A percentile compares a stretch with the other conserved stretches of the same genome.
These are phyloP conservation scores for Penicillium riverlandense DNA, from an alignment of 495 filamentous ascomycete species.

Conservation along the genomic window DNA sequence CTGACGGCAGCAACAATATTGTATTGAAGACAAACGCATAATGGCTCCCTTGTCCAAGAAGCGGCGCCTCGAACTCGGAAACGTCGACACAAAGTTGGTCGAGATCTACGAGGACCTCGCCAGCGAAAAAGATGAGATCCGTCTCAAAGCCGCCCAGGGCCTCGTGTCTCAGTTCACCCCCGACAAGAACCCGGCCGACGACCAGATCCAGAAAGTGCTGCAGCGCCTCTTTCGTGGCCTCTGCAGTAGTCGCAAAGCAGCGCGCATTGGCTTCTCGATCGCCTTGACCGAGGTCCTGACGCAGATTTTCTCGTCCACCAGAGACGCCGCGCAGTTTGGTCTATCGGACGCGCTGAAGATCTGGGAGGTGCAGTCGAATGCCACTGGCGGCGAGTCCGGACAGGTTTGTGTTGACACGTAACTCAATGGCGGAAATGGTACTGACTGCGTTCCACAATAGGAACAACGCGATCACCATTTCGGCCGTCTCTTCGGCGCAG, in stretches of 20 bases:
- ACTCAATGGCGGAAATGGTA: neutral
- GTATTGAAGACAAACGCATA: neutral
- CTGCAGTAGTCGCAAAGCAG: slow-evolving; percentile 83
- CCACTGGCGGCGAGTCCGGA: slow-evolving; percentile 56
- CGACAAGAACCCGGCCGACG: slow-evolving; percentile 30
- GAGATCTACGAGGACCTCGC: slow-evolving; percentile 52
- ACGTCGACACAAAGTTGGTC: slow-evolving; percentile 41
- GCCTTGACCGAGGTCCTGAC: slow-evolving; percentile 76
- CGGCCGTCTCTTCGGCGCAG: slow-evolving; percentile 77
- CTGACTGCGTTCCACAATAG: slow-evolving; percentile 31
- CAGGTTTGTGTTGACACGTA: slow-evolving; percentile 34
- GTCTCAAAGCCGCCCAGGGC: slow-evolving; percentile 39
- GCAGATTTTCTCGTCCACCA: slow-evolving; percentile 37
- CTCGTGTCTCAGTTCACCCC: slow-evolving; percentile 42
- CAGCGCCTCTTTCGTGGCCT: slow-evolving; percentile 76
- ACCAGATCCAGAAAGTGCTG: slow-evolving; percentile 38
- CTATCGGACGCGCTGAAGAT: slow-evolving; percentile 48
- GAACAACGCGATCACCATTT: slow-evolving; percentile 81
- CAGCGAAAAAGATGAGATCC: slow-evolving; percentile 43
- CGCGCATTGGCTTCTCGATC: slow-evolving; percentile 83
- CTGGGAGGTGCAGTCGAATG: slow-evolving; percentile 61
- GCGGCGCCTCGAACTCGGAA: slow-evolving; percentile 37
- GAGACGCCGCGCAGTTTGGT: slow-evolving; percentile 31
- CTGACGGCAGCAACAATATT: slow-evolving; percentile 6
- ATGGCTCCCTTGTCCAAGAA: slow-evolving; percentile 27